phyloP scores from a whole-genome alignment of 1,284 basidiomycete genomes.

The Pseudozyma sp. region DNA sequence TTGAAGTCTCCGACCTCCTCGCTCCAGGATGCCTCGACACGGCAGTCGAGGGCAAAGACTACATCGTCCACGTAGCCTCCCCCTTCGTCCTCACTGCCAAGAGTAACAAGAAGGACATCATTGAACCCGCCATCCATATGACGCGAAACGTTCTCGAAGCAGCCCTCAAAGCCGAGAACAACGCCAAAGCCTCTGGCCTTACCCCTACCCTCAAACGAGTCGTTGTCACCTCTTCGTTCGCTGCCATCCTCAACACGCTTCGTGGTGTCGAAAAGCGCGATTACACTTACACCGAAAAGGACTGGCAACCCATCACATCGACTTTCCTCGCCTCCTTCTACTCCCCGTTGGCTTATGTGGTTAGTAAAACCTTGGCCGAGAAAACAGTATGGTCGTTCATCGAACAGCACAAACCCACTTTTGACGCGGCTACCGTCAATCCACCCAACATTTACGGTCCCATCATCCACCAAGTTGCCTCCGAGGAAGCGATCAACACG shows the following conservation, averaged over 20 bases:
- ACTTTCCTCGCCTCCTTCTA: slow-evolving; percentile 37
- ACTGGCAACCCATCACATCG: slow-evolving; percentile 44
- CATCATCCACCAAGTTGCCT: slow-evolving; percentile 43
- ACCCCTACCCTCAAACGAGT: slow-evolving; percentile 36
- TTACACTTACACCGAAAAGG: slow-evolving; percentile 45
- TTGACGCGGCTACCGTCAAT: slow-evolving; percentile 52
- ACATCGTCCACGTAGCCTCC: slow-evolving; percentile 45
- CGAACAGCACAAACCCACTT: slow-evolving; percentile 55
- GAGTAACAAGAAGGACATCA: slow-evolving; percentile 40
- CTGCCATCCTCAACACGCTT: slow-evolving; percentile 46
- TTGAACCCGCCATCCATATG: slow-evolving; percentile 48
- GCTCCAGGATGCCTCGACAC: slow-evolving; percentile 27
- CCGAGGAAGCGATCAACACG: slow-evolving; percentile 41
- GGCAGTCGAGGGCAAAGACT: slow-evolving; percentile 38
- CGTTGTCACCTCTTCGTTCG: slow-evolving; percentile 49
- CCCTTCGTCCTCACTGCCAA: slow-evolving; percentile 39
- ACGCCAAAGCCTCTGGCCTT: slow-evolving; percentile 18
- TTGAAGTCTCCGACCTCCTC: slow-evolving; percentile 35
- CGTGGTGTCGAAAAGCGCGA: slow-evolving; percentile 39
- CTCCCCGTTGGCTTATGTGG: slow-evolving; percentile 62
- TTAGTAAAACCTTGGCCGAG: slow-evolving; percentile 69
- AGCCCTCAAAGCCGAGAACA: slow-evolving; percentile 34
- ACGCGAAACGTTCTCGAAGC: slow-evolving; percentile 47
- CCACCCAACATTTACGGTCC: slow-evolving; percentile 60
- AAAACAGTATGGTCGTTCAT: slow-evolving; percentile 68